Evolutionary conservation across 768 basidiomycete genomes (phyloP), one percentile per base, ranked within the genome.

Genomic region (Pleurotus tuber-regium): DNA sequence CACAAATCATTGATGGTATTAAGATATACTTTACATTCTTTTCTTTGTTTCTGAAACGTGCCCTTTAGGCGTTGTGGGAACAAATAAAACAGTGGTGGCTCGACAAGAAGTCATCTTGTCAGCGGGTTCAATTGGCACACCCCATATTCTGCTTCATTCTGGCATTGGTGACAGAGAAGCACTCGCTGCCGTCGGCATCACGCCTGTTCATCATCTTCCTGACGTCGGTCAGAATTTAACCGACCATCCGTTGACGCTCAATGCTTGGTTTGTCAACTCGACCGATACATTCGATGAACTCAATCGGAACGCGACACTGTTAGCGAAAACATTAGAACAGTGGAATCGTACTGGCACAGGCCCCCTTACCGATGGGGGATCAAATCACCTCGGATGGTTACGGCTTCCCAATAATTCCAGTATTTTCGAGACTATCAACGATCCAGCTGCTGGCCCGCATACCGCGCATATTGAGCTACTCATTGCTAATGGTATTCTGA

Each of bases 381-480:
- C 19, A 2, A 61, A 43, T 10, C 58, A 63, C 11, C 1, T 57
- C 7, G 59, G 42, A 14, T 65, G 58, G 54, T 23, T 60, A 5
- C 51, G 65, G 7, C 39, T 75, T 28, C 62, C 66, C 4, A 33
- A 43, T 1, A 58, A 69, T 39, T 54, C 67, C 2, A 42, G 66
- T 3, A 60, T 72, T 23, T 65, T 70, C 46, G 36, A 66, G 16
- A 54, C 49, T 11, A 59, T 59, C 21, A 47, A 56, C 2, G 72
- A 75, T 53, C 73, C 73, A 18, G 54, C 70, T 1, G 57, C 70
- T 25, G 74, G 75, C 0, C 64, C 65, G 6, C 58, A 59, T n/a
- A 50, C 70, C 1, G 55, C 71, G 1, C 72, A 77, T 53, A 62
- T 60, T 30, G 73, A 75, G 50, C 49, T 70, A 3, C 49, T 67